Base-by-base conservation (phyloP, 73 alveolate genomes). In the Paramecium pentaurelia region DNA sequence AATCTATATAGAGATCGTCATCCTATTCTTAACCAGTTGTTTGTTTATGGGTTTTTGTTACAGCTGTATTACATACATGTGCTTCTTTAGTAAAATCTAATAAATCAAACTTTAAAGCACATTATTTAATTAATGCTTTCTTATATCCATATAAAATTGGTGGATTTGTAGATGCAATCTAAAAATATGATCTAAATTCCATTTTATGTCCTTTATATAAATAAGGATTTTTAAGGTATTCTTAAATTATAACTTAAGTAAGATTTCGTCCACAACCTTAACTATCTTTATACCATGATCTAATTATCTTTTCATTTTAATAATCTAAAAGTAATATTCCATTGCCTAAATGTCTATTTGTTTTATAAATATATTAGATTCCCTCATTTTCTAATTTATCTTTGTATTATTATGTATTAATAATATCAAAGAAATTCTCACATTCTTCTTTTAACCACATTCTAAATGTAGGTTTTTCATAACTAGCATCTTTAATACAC, bases 91-190 rank as follows among this genome's bases (percentile, higher is more conserved):
- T 45, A 18, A 80, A 80, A 49, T 80, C 91, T 38, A 32, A 5
- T 49, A 80, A 80, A 80, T 80, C 91, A 47, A 80, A 80, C n/a
- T 80, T 80, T 28, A 18, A 80, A 6, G 91, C 91, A 80, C 91
- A 80, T 49, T 80, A 47, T 45, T 80, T 80, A 0, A 80, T 80
- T 7, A 80, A 49, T 20, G 77, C 77, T 27, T 49, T 80, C 30
- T 42, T 80, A 80, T 80, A 80, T 6, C 77, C 91, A 80, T 77
- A 80, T 10, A 80, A 10, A 8, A 80, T 80, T 11, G 71, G 91
- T 12, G 91, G 91, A 80, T 47, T 80, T 9, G 89, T 80, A 18
- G 77, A 45, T 25, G 91, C 91, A 28, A 80, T 80, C 51, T 45
- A 80, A 47, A 80, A 80, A 25, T 45, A 80, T 7, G 75, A 45